Conservation (phyloP, 148 eudicot genomes). For the Rhododendron vialii region DNA sequence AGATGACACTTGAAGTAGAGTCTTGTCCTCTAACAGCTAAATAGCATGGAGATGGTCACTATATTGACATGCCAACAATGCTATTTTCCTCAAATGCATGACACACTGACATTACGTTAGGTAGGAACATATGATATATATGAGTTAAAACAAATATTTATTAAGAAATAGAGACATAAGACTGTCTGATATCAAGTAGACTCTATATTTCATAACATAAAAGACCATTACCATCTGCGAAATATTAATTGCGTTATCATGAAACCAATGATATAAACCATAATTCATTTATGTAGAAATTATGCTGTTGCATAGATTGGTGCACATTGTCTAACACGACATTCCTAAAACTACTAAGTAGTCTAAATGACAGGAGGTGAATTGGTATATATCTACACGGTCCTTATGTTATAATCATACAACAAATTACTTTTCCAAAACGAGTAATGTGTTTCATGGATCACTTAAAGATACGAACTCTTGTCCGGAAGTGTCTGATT, state of each 20-base stretch:
- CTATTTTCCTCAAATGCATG: background rate
- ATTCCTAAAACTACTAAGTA: background rate
- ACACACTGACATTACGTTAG: background rate
- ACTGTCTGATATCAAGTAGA: background rate
- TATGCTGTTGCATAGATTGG: background rate
- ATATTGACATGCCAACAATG: background rate
- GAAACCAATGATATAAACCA: background rate
- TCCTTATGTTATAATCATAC: background rate
- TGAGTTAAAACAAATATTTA: background rate
- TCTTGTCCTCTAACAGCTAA: background rate
- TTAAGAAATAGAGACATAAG: background rate
- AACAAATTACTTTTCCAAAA: background rate
- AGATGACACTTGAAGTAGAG: background rate
- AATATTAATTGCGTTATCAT: background rate
- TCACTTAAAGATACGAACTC: background rate
- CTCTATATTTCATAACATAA: background rate
- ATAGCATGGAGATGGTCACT: background rate
- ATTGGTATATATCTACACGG: background rate
- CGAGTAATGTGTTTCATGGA: background rate
- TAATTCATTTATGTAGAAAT: background rate
- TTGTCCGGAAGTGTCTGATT: background rate
- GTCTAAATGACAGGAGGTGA: background rate
- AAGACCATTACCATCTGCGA: background rate
- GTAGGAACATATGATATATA: background rate
- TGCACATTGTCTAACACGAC: background rate